These are phyloP conservation scores for Lepiota subincarnata DNA, from an alignment of 768 basidiomycete genomes.

Conservation along the genomic window DNA sequence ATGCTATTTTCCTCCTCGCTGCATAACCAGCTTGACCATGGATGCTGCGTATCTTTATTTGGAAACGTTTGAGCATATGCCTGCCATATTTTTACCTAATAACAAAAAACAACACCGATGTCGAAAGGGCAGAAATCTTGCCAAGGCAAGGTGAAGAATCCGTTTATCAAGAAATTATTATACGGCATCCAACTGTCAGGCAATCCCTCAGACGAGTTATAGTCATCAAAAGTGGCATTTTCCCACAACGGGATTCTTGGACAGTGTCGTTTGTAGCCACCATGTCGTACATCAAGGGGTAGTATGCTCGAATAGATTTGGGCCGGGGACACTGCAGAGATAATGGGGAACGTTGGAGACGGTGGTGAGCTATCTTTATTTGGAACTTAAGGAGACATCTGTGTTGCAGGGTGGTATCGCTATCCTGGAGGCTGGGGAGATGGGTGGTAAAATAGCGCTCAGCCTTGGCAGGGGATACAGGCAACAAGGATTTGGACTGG, in stretches of 20 bases:
- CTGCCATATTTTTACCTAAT: too few species aligned
- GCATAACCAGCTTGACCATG: too few species aligned
- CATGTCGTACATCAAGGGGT: conserved; percentile 52
- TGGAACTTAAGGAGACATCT: not conserved
- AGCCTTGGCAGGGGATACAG: conserved; percentile 46
- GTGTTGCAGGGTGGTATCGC: not conserved
- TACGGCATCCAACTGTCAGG: conserved; percentile 37
- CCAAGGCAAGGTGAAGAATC: too few species aligned
- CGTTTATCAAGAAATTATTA: too few species aligned
- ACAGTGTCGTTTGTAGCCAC: conserved; percentile 56
- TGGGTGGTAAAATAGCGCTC: conserved; percentile 41
- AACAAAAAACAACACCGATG: too few species aligned
- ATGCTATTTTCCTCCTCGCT: too few species aligned
- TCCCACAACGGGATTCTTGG: conserved; percentile 43
- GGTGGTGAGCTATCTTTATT: conserved; percentile 14
- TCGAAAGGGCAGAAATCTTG: too few species aligned
- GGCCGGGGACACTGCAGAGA: conserved; percentile 17
- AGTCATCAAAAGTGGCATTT: conserved; percentile 42
- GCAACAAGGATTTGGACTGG: conserved; percentile 50
- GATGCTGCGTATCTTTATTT: too few species aligned
- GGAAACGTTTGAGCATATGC: too few species aligned
- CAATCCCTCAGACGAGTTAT: conserved; percentile 40
- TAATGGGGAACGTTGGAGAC: conserved; percentile 6
- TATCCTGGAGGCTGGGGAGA: conserved; percentile 16
- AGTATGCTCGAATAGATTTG: conserved; percentile 37